Percentiles rank a stretch among this genome's conserved stretches.
Evolutionary conservation across 2,329 filamentous ascomycete genomes (phyloP).

Genomic region (Chrysosporium queenslandicum): DNA sequence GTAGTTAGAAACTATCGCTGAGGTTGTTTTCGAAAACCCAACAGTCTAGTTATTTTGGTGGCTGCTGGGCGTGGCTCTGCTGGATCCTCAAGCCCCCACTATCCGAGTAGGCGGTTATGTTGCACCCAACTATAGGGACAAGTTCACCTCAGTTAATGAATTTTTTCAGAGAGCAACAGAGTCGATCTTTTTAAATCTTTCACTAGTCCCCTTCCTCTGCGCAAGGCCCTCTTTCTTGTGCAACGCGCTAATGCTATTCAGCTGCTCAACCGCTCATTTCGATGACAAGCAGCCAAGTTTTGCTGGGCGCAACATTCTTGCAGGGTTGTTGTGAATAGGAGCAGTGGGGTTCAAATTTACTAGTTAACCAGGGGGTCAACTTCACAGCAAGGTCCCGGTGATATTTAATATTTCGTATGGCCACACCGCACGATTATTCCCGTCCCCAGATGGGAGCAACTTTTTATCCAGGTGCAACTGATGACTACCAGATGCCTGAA

Average conservation of each 20-base stretch:
- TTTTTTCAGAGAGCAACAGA: no score
- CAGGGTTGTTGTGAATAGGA: conserved; percentile 10
- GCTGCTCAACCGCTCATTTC: background rate
- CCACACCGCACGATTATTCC: conserved; percentile 31
- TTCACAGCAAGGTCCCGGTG: conserved; percentile 8
- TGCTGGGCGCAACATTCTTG: background rate
- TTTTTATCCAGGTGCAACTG: conserved; percentile 56
- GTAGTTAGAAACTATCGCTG: no score
- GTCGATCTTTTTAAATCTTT: no score
- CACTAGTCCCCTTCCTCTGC: no score
- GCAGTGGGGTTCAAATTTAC: conserved; percentile 10
- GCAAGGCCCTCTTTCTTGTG: background rate
- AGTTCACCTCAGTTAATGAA: background rate
- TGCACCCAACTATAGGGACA: no score
- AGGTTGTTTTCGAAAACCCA: no score
- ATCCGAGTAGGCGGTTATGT: background rate
- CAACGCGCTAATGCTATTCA: background rate
- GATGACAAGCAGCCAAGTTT: background rate
- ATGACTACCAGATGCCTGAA: conserved; percentile 61
- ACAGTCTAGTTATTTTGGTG: no score
- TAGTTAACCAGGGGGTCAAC: conserved; percentile 8
- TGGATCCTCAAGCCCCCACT: background rate
- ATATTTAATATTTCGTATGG: conserved; percentile 20
- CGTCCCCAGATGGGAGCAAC: conserved; percentile 47
- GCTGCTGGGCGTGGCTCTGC: background rate